Conservation (phyloP, 2,329 filamentous ascomycete species). For the Stenocarpella maydis region DNA sequence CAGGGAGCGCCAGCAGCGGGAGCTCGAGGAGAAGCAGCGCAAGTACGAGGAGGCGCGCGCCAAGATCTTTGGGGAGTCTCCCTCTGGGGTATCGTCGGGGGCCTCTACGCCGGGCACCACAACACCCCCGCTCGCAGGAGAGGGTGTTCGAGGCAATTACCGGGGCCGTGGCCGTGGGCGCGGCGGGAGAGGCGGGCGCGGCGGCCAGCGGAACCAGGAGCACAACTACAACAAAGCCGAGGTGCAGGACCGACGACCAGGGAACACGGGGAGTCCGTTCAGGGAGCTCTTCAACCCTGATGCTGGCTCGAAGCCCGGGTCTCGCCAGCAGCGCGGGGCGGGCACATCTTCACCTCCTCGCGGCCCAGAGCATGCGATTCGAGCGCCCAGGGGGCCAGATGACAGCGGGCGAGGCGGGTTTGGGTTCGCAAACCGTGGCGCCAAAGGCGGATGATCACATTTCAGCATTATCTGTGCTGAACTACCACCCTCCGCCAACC, state of each 20-base stretch:
- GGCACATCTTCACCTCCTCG: conserved; percentile 53
- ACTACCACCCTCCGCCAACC: conserved; percentile 91
- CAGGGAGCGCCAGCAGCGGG: conserved; percentile 77
- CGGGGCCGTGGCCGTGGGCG: conserved; percentile 57
- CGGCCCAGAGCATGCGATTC: conserved; percentile 73
- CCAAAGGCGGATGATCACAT: conserved; percentile 53
- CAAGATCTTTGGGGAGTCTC: conserved; percentile 78
- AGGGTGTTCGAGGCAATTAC: conserved; percentile 50
- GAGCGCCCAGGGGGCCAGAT: conserved; percentile 81
- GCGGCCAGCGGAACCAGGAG: conserved; percentile 46
- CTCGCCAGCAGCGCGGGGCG: conserved; percentile 52
- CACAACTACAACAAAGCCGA: conserved; percentile 42
- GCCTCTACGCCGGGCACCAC: conserved; percentile 68
- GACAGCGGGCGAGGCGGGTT: conserved; percentile 79
- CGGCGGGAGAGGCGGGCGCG: conserved; percentile 52
- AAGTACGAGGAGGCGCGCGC: conserved; percentile 90
- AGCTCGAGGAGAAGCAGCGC: conserved; percentile 88
- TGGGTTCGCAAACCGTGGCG: conserved; percentile 74
- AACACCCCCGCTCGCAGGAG: conserved; percentile 63
- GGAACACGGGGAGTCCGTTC: conserved; percentile 44
- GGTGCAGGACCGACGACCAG: conserved; percentile 39
- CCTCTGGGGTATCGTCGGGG: conserved; percentile 51
- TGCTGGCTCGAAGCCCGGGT: conserved; percentile 71
- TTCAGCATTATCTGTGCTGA: conserved; percentile 40
- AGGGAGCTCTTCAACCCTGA: conserved; percentile 82